Base-by-base conservation (phyloP, 768 basidiomycete species). In the Phlegmacium glaucopus region DNA sequence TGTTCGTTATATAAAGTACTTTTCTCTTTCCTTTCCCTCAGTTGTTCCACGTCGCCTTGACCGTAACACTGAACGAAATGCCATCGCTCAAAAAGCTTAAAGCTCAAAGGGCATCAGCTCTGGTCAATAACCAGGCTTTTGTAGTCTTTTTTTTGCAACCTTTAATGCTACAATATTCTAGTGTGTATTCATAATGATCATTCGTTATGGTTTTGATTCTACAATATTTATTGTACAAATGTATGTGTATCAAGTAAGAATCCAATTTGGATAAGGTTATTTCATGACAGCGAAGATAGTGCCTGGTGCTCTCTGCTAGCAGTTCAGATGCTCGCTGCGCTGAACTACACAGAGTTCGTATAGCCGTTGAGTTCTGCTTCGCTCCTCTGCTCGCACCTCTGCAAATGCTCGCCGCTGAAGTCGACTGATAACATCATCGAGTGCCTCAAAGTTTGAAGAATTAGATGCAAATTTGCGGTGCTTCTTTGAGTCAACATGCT, bases 391-490 rank as follows among this genome's bases (percentile, higher is more conserved):
- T 10, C 58, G 50, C 4, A 67, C 59, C 46, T 77, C 72, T 41
- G 58, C 44, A 10, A 61, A 47, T 22, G 72, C 75, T 37, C 63
- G 64, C 37, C 79, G 71, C 52, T 67, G 69, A 28, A 94, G 79
- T 7, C 82, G 79, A 18, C 67, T 65, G 16, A 98, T 76, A 22
- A 94, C 76, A 30, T 65, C 70, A 65, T 98, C 95, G 25, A 98
- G 77, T 45, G 83, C 78, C 25, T 71, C 57, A 61, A 93, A 98
- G 65, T 97, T 92, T 16, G 75, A 72, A 47, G 82, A 75, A 56
- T 93, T 81, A 12, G 66, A 66, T 0, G 95, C 93, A 64, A 90
- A 97, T 51, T 84, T 87, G 44, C 82, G 79, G 64, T 98, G 95
- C 58, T 76, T 88, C 40, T 78, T 78, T 12, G 82, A 73, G 40